Percentiles rank a stretch among this genome's conserved stretches.
Evolutionary conservation across 75 land plant species (phyloP).

Genomic region (Sequoia sempervirens): DNA sequence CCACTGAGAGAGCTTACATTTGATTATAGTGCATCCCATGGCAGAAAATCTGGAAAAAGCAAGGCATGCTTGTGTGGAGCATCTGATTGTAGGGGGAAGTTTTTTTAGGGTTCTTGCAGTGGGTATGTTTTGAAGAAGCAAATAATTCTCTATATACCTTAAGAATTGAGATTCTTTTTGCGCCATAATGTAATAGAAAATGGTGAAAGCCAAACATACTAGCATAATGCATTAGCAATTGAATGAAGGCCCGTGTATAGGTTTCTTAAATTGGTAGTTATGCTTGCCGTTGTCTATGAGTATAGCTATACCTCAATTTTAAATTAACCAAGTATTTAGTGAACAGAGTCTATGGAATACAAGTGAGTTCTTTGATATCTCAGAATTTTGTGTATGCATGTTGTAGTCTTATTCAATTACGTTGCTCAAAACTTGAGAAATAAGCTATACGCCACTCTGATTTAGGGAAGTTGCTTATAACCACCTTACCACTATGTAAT

Average conservation of each 20-base stretch:
- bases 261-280: not conserved
- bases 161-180: not conserved
- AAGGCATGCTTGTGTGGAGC: conserved; percentile 65
- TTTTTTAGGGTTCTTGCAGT: conserved; percentile 12
- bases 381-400: not conserved
- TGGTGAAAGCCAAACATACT: not conserved
- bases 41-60: conserved; percentile 4
- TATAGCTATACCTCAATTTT: not conserved
- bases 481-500: not conserved
- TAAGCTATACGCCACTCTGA: not conserved
- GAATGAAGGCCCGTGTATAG: not conserved
- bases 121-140: not conserved
- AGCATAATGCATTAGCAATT: not conserved
- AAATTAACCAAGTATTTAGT: not conserved
- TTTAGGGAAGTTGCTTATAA: not conserved
- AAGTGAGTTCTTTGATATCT: not conserved
- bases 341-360: not conserved
- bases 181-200: not conserved
- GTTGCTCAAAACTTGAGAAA: not conserved
- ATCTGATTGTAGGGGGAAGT: conserved; percentile 49
- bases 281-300: not conserved
- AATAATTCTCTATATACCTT: not conserved
- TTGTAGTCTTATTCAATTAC: not conserved
- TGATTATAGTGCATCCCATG: conserved; percentile 45
- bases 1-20: conserved; percentile 73